Conservation (phyloP, 805 yeast species). For the Metschnikowia cerradonensis region DNA sequence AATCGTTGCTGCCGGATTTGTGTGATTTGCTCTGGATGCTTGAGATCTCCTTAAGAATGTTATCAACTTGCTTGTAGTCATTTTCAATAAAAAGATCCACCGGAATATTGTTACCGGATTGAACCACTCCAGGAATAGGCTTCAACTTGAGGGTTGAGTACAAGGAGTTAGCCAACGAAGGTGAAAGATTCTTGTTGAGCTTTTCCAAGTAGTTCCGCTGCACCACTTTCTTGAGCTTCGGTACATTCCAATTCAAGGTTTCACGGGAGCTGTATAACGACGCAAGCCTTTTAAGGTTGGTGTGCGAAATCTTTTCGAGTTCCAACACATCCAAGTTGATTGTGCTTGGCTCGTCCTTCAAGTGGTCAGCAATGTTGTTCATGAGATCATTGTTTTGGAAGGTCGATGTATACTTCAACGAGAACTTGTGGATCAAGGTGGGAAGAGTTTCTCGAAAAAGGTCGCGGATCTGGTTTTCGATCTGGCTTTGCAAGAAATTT, state of each 20-base stretch:
- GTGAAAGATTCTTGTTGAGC: constrained; percentile 34
- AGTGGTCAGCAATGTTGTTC: constrained; percentile 18
- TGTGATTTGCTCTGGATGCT: constrained; percentile 44
- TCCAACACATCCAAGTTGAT: constrained; percentile 12
- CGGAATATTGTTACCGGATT: constrained; percentile 35
- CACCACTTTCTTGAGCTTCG: constrained; percentile 53
- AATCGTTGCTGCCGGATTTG: constrained; percentile 21
- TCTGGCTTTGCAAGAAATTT: constrained; percentile 75
- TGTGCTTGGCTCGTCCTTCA: constrained; percentile 9
- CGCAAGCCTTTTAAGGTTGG: constrained; percentile 36
- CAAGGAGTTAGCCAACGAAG: constrained; percentile 35
- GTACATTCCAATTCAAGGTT: constrained; percentile 68
- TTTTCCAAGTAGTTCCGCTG: constrained; percentile 52
- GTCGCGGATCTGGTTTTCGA: constrained; percentile 74
- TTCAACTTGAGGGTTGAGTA: constrained; percentile 33
- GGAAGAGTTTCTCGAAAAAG: constrained; percentile 83
- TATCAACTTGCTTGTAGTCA: constrained; percentile 29
- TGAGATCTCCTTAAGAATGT: constrained; percentile 39
- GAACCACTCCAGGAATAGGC: constrained; percentile 18
- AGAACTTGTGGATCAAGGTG: constrained; percentile 68
- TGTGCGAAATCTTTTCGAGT: constrained; percentile 38
- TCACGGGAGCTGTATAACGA: constrained; percentile 67
- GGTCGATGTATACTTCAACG: constrained; percentile 48
- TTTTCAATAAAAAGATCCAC: constrained; percentile 31
- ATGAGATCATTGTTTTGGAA: constrained; percentile 20